These are phyloP conservation scores for Graphium sp. DNA, from an alignment of 2,329 filamentous ascomycete species.

Conservation along the genomic window DNA sequence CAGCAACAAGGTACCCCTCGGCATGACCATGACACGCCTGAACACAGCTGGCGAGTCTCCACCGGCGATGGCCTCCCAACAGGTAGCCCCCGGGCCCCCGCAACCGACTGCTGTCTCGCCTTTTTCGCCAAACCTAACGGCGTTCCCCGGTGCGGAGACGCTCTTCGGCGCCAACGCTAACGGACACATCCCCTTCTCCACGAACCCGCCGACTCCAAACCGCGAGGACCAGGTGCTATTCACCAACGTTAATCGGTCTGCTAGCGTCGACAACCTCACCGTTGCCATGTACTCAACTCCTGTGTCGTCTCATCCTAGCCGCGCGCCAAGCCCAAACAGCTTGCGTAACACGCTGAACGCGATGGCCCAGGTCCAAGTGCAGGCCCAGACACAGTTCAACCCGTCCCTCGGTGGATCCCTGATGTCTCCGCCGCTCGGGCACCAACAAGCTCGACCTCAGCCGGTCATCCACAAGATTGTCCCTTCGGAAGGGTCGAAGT, in stretches of 20 bases:
- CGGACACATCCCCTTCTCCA: slow-evolving; percentile 25
- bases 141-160: slow-evolving; percentile 26
- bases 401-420: slow-evolving; percentile 24
- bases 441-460: slow-evolving; percentile 13
- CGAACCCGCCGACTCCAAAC: slow-evolving; percentile 49
- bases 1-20: slow-evolving; percentile 53
- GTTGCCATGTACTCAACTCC: slow-evolving; percentile 26
- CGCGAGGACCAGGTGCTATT: slow-evolving; percentile 44
- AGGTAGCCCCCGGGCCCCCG: slow-evolving; percentile 18
- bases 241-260: slow-evolving; percentile 36
- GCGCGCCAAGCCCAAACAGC: slow-evolving; percentile 55
- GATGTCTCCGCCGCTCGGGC: slow-evolving; percentile 21
- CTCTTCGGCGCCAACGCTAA: slow-evolving; percentile 23
- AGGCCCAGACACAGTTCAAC: slow-evolving; percentile 19
- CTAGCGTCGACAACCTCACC: slow-evolving; percentile 20
- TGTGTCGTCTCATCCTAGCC: slow-evolving; percentile 55
- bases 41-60: slow-evolving; percentile 36
- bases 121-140: slow-evolving; percentile 28
- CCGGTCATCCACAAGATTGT: slow-evolving; percentile 68
- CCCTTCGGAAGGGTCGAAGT: slow-evolving; percentile 64
- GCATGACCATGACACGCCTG: slow-evolving; percentile 67
- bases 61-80: no score
- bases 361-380: slow-evolving; percentile 16
- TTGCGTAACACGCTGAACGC: slow-evolving; percentile 18
- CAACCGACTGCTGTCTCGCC: slow-evolving; percentile 26